Base-by-base conservation (phyloP, 2,329 filamentous ascomycete genomes). In the Nemania sp. region DNA sequence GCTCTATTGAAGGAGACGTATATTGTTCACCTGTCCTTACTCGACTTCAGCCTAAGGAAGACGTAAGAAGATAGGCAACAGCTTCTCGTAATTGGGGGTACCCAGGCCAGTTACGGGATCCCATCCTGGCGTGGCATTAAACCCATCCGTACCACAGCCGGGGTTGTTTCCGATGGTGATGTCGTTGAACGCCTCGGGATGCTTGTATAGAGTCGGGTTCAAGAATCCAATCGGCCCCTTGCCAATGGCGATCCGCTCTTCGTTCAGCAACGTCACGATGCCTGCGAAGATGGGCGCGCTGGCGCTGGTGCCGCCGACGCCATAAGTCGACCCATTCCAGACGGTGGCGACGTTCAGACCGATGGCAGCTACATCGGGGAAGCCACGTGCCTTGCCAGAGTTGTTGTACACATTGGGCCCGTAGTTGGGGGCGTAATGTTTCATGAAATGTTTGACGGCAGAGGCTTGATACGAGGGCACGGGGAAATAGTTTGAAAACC, bases 401-500 rank as follows among this genome's bases (percentile, higher is more conserved):
- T 78, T 78, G 69, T 83, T 81, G 74, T 79, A 83, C 49, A 76
- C 76, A 35, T 76, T 74, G 3, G 76, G 70, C 12, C 73, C 74
- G 62, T 80, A 80, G 4, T 75, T 71, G 9, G 79, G 77, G 10
- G 77, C 71, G 56, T 76, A 72, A 57, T 77, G 71, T 20, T 65
- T 60, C 67, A 80, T 79, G 67, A 76, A 83, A 4, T 65, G 62
- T 11, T 70, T 66, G 9, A 82, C 74, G 3, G 76, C 77, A 0
- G 65, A 59, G 9, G 71, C 67, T 65, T 85, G 82, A 69, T 84
- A 85, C 13, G 69, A 64, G 0, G 82, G 81, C 2, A 79, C 66
- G 1, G 74, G 65, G 60, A 81, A 83, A 66, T 80, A 74, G 67
- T 83, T 81, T 63, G 75, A 78, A 71, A 83, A 83, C 13, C 81